These are phyloP conservation scores for Termitomyces sp. DNA, from an alignment of 768 basidiomycete species.

Conservation along the genomic window DNA sequence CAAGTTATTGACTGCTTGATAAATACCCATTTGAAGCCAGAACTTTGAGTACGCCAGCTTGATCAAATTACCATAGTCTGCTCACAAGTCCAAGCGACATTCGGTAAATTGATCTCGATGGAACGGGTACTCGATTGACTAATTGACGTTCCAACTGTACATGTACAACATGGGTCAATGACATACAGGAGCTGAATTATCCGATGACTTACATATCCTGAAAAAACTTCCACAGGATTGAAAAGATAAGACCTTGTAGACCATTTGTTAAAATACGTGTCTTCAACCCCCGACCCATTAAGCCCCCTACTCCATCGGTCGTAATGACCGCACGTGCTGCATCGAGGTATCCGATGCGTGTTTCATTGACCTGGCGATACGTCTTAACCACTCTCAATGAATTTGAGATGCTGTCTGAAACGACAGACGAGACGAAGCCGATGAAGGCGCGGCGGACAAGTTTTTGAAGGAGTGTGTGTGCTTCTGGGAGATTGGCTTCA, in stretches of 20 bases:
- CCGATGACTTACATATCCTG: conserved; percentile 67
- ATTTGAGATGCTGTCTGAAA: conserved; percentile 84
- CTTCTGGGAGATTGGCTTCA: conserved; percentile 50
- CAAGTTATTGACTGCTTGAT: not conserved
- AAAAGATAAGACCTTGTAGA: conserved; percentile 87
- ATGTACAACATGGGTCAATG: not conserved
- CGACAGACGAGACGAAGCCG: conserved; percentile 81
- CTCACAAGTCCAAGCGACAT: not conserved
- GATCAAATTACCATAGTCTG: not conserved
- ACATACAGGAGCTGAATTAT: not conserved
- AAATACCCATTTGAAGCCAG: not conserved
- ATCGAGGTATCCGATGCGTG: conserved; percentile 69
- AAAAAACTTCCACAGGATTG: conserved; percentile 87
- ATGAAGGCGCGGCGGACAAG: conserved; percentile 83
- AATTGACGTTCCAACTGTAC: conserved; percentile 23
- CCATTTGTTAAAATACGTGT: conserved; percentile 89
- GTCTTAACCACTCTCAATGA: conserved; percentile 92
- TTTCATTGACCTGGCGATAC: conserved; percentile 86
- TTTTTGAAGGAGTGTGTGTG: conserved; percentile 46
- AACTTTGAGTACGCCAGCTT: not conserved
- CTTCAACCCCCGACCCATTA: conserved; percentile 87
- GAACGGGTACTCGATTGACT: not conserved
- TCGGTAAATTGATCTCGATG: not conserved
- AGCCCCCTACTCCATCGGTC: conserved; percentile 67
- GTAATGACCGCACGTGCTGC: conserved; percentile 75